A percentile compares a stretch with the other conserved stretches of the same genome.
Conservation (phyloP, 2,329 filamentous ascomycete species). For the Nothopassalora personata region DNA sequence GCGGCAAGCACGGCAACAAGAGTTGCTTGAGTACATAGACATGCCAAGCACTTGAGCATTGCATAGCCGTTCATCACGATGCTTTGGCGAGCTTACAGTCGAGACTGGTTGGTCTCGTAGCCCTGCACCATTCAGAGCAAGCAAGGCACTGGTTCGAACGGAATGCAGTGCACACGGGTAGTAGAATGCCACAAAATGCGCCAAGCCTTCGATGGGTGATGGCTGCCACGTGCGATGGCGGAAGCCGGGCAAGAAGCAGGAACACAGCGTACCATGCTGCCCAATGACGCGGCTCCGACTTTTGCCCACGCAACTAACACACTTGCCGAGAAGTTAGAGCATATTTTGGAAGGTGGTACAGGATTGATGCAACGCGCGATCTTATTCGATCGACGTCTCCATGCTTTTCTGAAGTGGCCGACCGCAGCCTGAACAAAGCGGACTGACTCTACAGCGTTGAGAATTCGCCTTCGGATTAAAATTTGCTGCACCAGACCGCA, state of each 20-base stretch:
- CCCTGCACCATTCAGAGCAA: neutral
- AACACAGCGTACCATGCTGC: constrained; percentile 1
- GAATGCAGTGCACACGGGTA: neutral
- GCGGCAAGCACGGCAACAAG: constrained; percentile 15
- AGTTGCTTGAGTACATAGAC: constrained; percentile 1
- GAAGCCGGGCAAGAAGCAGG: constrained; percentile 5
- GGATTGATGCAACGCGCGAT: neutral
- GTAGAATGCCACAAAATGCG: neutral
- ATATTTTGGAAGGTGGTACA: neutral
- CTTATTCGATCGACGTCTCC: neutral
- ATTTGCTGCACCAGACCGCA: neutral
- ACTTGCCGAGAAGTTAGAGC: constrained; percentile 1
- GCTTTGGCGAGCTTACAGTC: neutral
- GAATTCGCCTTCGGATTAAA: neutral
- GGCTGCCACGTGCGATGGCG: constrained; percentile 4
- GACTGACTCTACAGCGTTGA: neutral
- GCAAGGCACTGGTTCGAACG: neutral
- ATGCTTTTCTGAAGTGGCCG: neutral
- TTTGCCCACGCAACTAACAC: neutral
- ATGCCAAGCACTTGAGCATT: neutral
- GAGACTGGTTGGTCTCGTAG: neutral
- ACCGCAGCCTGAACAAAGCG: neutral
- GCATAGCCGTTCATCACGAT: neutral
- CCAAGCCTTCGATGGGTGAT: constrained; percentile 1
- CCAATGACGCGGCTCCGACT: constrained; percentile 2